A percentile compares a stretch with the other conserved stretches of the same genome.
These are phyloP conservation scores for Nymphaea thermarum DNA, from an alignment of 164 flowering plant genomes.

Conservation along the genomic window DNA sequence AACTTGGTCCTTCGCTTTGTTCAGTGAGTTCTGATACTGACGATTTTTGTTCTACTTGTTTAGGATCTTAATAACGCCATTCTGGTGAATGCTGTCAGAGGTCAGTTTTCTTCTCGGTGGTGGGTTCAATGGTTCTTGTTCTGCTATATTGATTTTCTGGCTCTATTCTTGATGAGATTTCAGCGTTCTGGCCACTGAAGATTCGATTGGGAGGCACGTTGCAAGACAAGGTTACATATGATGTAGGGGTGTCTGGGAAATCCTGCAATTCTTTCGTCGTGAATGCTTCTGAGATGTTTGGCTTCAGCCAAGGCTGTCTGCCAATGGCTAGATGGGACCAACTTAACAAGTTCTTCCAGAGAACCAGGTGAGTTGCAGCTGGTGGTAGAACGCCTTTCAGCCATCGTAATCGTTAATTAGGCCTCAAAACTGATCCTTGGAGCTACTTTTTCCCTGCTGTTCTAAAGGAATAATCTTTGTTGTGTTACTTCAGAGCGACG, in stretches of 20 bases:
- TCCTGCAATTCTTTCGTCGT: constrained; percentile 41
- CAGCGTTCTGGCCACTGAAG: constrained; percentile 88
- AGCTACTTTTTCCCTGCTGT: background rate
- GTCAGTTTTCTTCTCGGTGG: constrained; percentile 15
- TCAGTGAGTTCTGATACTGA: background rate
- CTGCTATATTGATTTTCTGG: background rate
- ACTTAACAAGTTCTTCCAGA: constrained; percentile 52
- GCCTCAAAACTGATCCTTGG: too few relatives aligned
- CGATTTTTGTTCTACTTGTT: constrained; percentile 8
- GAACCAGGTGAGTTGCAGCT: constrained; percentile 41
- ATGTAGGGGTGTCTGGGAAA: constrained; percentile 19
- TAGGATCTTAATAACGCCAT: constrained; percentile 66
- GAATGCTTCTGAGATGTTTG: constrained; percentile 44
- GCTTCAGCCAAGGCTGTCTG: constrained; percentile 69
- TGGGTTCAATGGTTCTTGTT: background rate
- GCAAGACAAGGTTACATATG: constrained; percentile 74
- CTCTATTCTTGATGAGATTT: background rate
- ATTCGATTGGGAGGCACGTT: constrained; percentile 79
- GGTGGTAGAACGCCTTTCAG: too few relatives aligned
- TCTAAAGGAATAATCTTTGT: background rate
- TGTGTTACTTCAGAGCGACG: constrained; percentile 38
- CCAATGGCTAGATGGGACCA: constrained; percentile 88
- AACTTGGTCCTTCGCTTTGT: background rate
- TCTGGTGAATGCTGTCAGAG: constrained; percentile 73
- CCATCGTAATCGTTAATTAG: too few relatives aligned